Conservation (phyloP, 345 rosid genomes). For the Salix dunnii region DNA sequence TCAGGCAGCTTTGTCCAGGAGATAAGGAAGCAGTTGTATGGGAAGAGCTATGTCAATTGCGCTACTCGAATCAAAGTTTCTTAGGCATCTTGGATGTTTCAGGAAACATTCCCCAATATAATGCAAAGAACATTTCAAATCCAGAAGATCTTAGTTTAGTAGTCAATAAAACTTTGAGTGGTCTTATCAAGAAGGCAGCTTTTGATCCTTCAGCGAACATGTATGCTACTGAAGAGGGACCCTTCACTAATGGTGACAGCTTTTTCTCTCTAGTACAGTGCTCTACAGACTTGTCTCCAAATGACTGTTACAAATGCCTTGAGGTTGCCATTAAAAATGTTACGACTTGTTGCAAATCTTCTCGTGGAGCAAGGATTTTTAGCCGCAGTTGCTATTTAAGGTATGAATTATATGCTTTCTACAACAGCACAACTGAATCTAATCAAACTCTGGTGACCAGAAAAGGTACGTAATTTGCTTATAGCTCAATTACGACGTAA, state of each 20-base stretch:
- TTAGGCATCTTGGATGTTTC: constrained; percentile 24
- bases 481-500: background rate
- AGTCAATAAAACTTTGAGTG: constrained; percentile 23
- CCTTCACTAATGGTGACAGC: constrained; percentile 2
- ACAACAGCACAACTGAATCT: constrained; percentile 17
- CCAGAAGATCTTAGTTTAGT: constrained; percentile 19
- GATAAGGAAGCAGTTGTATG: constrained; percentile 26
- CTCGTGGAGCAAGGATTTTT: constrained; percentile 33
- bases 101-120: constrained; percentile 19
- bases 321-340: constrained; percentile 25
- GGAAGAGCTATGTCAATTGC: constrained; percentile 40
- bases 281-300: constrained; percentile 26
- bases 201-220: constrained; percentile 3
- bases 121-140: constrained; percentile 13
- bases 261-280: constrained; percentile 37
- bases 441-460: background rate
- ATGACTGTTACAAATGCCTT: constrained; percentile 35
- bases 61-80: constrained; percentile 27
- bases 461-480: constrained; percentile 18
- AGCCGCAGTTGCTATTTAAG: constrained; percentile 46
- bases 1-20: constrained; percentile 23
- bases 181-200: constrained; percentile 23
- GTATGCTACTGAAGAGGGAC: constrained; percentile 10
- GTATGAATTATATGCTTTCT: constrained; percentile 39
- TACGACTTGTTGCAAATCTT: constrained; percentile 18